These are phyloP conservation scores for Nothopassalora personata DNA, from an alignment of 2,329 filamentous ascomycete species.

Conservation along the genomic window DNA sequence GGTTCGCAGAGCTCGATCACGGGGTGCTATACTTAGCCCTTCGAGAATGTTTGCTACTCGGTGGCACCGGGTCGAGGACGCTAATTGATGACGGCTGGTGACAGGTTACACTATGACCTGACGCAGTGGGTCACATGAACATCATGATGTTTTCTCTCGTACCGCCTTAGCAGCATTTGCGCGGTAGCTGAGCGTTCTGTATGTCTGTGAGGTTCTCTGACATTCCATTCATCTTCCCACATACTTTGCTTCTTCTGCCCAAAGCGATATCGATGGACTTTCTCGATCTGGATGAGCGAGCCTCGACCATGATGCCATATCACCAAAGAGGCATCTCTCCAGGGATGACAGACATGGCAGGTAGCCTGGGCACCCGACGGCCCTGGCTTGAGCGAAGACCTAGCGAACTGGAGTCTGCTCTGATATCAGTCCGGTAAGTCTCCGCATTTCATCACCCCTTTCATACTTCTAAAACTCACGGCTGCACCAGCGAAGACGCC, in stretches of 20 bases:
- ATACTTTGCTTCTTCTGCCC: not conserved
- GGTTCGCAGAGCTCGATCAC: not conserved
- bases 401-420: not conserved
- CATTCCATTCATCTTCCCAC: not conserved
- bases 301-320: not conserved
- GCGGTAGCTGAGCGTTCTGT: not conserved
- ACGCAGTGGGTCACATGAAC: not conserved
- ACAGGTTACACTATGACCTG: not conserved
- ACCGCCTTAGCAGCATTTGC: not conserved
- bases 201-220: not conserved
- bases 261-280: not conserved
- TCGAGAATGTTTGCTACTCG: not conserved
- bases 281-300: not conserved
- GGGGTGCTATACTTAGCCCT: not conserved
- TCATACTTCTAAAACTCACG: not conserved
- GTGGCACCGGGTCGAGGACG: not conserved
- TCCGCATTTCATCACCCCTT: too few relatives aligned
- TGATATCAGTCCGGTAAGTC: not conserved
- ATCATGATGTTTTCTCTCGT: not conserved
- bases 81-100: not conserved
- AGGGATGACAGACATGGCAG: not conserved
- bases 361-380: not conserved
- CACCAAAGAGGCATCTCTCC: not conserved
- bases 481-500: not conserved
- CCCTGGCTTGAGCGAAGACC: conserved; percentile 1